Evolutionary conservation across 331 rosid genomes (phyloP), one percentile per base, ranked within the genome.

Genomic region (Pyrus hybrid): DNA sequence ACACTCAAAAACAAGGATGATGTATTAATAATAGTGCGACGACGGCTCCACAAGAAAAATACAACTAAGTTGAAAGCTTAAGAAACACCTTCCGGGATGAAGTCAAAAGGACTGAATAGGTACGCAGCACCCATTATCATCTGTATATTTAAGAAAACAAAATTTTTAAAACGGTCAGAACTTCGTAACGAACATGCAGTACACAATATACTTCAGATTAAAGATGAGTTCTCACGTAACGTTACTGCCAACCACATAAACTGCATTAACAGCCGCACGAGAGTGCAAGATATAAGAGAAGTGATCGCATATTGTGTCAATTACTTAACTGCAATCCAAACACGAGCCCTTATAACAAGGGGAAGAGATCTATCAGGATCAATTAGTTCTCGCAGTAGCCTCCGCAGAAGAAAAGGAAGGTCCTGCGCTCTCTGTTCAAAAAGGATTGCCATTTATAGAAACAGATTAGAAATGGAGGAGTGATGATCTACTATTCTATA

Each of bases 31-130:
- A 13, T 16, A 11, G 35, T 30, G 8, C 9, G 3, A 26, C 29
- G 51, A 72, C 28, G 65, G 32, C 56, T 23, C 37, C 30, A 17
- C 63, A 64, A 74, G 28, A 37, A 14, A 7, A 23, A 66, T 1
- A 35, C 58, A 83, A 67, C 66, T 29, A 49, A 12, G 65, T 23
- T 14, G 17, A 53, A 16, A 23, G 16, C 70, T 49, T 17, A 65
- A 35, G n/a, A 8, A 75, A 84, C 96, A 94, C 99, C 99, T 94
- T 94, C 99, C 1, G 99, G 99, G 81, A 94, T 90, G 77, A 94
- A 58, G 86, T 94, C 97, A 32, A 92, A 86, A 6, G 99, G 99
- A 53, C 97, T 92, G 79, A 94, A 1, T 63, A 91, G 26, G 77
- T 94, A 94, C 74, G 84, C 61, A 54, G 69, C 81, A 83, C 91